Evolutionary conservation across 176 grass and related monocot species (phyloP), one percentile per base, ranked within the genome.

Genomic region (Aegilops umbellulata): DNA sequence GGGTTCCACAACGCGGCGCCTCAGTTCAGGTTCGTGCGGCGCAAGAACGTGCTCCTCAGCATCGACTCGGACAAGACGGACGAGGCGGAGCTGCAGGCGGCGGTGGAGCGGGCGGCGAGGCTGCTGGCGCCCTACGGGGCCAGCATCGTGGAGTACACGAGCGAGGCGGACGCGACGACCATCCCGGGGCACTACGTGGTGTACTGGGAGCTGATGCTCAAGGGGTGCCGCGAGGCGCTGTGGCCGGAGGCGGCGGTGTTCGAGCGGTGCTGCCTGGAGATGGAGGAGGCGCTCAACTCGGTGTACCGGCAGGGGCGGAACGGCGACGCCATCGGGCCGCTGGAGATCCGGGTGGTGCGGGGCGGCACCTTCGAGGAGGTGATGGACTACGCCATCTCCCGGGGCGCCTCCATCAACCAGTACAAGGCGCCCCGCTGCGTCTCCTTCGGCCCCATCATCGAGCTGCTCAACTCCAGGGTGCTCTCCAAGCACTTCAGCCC

Each of bases 331-430:
- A 95, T 98, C 76, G 96, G 96, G 4, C 96, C 96, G 51, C 87
- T 95, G 81, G 96, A 98, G 90, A 94, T 95, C 79, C 27, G 91
- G 26, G 86, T 98, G 66, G 93, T 95, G 68, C 74, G 84, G 15
- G 82, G 46, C 4, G 96, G 96, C 22, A 93, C 96, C 20, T 98
- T 98, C 87, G 96, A 98, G 90, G 93, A 98, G 88, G 86, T 95
- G 69, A 98, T 98, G 96, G 96, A 98, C 90, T 95, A 98, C 83
- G 93, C 96, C 86, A 94, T 98, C 83, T 74, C 88, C 5, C 84
- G 96, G n/a, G 96, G 96, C 10, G 96, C 96, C 7, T 98, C 96
- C 58, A 98, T 98, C 80, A 98, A 98, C 88, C 96, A 98, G 89
- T 98, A 98, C 93, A 98, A 98, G 89, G 96, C 89, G 26, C 93